These are phyloP conservation scores for Dictyostelium intermedium DNA, from an alignment of 78 protist genomes.

Conservation along the genomic window DNA sequence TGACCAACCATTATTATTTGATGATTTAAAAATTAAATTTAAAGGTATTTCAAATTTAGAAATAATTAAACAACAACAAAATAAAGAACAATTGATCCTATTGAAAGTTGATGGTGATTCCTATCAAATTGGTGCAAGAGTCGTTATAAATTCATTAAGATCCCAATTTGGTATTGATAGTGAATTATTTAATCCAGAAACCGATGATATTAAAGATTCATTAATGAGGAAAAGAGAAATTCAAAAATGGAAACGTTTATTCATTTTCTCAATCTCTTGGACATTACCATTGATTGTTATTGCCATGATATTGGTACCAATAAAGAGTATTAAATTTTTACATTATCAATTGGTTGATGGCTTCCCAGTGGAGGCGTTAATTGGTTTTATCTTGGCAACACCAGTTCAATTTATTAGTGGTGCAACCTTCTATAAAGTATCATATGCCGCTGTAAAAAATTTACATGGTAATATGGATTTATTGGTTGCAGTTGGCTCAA, in stretches of 20 bases:
- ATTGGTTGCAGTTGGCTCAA: constrained; percentile 67
- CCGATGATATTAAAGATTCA: constrained; percentile 57
- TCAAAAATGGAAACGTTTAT: constrained; percentile 29
- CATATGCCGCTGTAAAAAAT: constrained; percentile 45
- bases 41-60: not conserved
- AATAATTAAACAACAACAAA: not conserved
- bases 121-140: constrained; percentile 26
- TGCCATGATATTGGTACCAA: constrained; percentile 61
- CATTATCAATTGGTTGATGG: not conserved
- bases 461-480: constrained; percentile 79
- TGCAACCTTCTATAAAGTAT: constrained; percentile 5
- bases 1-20: not conserved
- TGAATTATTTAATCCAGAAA: constrained; percentile 47
- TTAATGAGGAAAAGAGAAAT: constrained; percentile 68
- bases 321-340: constrained; percentile 17
- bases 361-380: constrained; percentile 25
- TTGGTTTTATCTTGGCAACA: constrained; percentile 53
- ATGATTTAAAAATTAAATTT: not conserved
- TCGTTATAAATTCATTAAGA: not conserved
- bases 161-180: not conserved
- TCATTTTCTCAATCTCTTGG: constrained; percentile 21
- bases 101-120: constrained; percentile 54
- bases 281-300: constrained; percentile 44
- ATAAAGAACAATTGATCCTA: not conserved
- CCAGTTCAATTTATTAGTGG: constrained; percentile 72